Base-by-base conservation (phyloP, 768 basidiomycete genomes). In the Mycena amicta region DNA sequence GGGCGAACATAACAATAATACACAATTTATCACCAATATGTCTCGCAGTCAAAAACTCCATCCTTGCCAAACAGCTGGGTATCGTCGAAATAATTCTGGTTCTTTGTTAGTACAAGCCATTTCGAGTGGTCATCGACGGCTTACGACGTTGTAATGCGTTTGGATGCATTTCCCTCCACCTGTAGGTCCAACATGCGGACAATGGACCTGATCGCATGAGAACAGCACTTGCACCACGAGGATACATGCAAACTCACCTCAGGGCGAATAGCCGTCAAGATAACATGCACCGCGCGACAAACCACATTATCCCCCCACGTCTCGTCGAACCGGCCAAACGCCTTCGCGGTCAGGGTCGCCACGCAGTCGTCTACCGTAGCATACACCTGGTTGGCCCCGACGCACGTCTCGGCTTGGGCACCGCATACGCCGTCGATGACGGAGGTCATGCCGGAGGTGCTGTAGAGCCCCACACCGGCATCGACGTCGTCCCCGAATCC, bases 241-340 rank as follows among this genome's bases (percentile, higher is more conserved):
- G 33, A 18, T 8, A 8, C 33, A 8, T n/a, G 8, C 15, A 23
- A 16, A 50, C 55, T 5, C 29, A 56, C 55, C 45, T 49, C 55
- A 11, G 55, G 55, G 6, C 55, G 29, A 18, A 56, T 8, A 5
- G 25, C 18, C 18, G 53, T 33, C 43, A 55, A 27, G 4, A 46
- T 3, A 4, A 46, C 26, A 47, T 55, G 53, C 4, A 55, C 46
- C n/a, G 16, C 20, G 8, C 55, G 55, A 29, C 55, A 56, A 3
- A 31, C 12, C 13, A 41, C 56, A 20, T 56, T 56, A 40, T 56
- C 55, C 3, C 55, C 55, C 55, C 55, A 56, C 47, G 55, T 20
- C 31, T 57, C 56, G 50, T 57, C 56, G 15, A 20, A 28, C 3
- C 50, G 23, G 16, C 56, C 56, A 15, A 41, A 52, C 22, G 39